Evolutionary conservation across 305 asterid species (phyloP).

Genomic region (Fraxinus sp.): DNA sequence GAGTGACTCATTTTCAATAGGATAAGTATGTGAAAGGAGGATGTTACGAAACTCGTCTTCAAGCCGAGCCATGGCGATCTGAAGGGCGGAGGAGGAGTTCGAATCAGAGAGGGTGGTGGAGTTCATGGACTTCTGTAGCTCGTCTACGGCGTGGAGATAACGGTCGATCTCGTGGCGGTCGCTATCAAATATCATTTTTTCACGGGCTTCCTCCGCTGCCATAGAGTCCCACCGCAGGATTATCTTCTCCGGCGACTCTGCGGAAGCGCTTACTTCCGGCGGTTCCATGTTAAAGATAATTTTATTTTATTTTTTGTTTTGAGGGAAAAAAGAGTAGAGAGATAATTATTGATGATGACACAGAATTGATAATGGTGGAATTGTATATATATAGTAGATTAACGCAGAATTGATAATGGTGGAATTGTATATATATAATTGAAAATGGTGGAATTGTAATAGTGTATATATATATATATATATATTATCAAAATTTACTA

Average conservation of each 20-base stretch:
- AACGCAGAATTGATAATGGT: not conserved
- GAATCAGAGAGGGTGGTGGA: constrained; percentile 34
- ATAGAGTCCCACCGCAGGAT: constrained; percentile 88
- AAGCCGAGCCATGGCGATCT: constrained; percentile 92
- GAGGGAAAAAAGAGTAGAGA: constrained; percentile 2
- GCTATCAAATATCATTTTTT: constrained; percentile 66
- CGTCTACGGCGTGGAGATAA: constrained; percentile 79
- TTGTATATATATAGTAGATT: too few relatives aligned
- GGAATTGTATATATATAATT: too few relatives aligned
- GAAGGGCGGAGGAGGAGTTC: constrained; percentile 43
- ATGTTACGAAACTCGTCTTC: constrained; percentile 88
- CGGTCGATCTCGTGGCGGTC: constrained; percentile 72
- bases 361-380: not conserved
- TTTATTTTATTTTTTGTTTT: not conserved
- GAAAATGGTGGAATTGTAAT: too few relatives aligned
- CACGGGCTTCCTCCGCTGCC: constrained; percentile 66
- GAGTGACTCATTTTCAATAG: constrained; percentile 47
- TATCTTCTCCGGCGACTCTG: constrained; percentile 49
- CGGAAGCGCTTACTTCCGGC: constrained; percentile 41
- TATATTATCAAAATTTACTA: too few relatives aligned
- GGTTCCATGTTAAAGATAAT: constrained; percentile 47
- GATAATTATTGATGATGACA: not conserved
- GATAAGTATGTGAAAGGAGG: constrained; percentile 56
- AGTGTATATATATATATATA: too few relatives aligned
- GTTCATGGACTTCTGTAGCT: constrained; percentile 51